Base-by-base conservation (phyloP, 768 basidiomycete genomes). In the Leccinellum albellum region DNA sequence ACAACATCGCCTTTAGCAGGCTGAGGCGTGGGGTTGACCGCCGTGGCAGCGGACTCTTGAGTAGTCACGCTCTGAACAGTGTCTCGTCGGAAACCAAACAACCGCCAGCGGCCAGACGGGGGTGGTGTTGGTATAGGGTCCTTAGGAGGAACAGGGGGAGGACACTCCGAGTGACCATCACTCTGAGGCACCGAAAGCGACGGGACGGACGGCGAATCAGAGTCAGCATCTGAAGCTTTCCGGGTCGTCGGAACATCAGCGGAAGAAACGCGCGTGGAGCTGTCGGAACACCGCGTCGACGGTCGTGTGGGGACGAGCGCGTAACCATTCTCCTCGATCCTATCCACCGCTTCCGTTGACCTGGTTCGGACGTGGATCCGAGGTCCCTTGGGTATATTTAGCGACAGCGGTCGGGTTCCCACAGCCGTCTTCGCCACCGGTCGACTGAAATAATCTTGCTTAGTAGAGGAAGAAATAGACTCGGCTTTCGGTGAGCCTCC, bases 1-100 rank as follows among this genome's bases (percentile, higher is more conserved):
- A 85, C 71, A 3, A 95, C 78, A 47, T 93, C 89, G 3, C 92
- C 92, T 61, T 76, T 83, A 33, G 74, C 66, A 44, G 77, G 81
- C 3, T 65, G 65, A 15, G 74, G 61, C 9, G 61, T 58, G 10
- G 59, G 51, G 3, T 60, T 55, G 14, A 66, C 54, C 12, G 66
- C 61, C 2, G 69, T 61, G 17, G 61, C 51, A 31, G 60, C 32
- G 4, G 66, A 64, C 50, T 66, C 68, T 55, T 64, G 70, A 31
- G 68, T 62, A 37, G 64, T 32, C 52, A 67, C 55, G 44, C 70
- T 66, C 31, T 74, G 60, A 58, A 71, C 54, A 8, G 70, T 67
- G 54, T 77, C 75, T 31, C 60, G 79, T 71, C 64, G 79, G 66
- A 64, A 86, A 1, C 81, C 80, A 6, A 83, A 66, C 60, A 84